Percentiles rank a stretch among this genome's conserved stretches.
These are phyloP conservation scores for Saccharomyces hybrid DNA, from an alignment of 1,139 yeast genomes.

Conservation along the genomic window DNA sequence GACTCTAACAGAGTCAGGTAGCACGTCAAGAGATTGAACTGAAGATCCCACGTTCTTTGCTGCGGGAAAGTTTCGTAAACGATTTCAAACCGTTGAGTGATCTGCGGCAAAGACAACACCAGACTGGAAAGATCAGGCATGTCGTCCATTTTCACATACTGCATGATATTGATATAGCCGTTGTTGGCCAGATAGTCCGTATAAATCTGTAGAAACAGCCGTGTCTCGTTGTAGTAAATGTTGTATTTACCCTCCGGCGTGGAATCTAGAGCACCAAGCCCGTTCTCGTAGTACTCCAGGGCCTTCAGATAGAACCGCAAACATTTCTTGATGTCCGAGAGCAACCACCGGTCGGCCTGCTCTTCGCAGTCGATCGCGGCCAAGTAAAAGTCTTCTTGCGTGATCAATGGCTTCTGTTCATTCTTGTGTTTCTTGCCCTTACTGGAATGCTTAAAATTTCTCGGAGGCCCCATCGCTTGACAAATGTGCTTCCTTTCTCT, in stretches of 20 bases:
- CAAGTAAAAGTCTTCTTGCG: constrained; percentile 28
- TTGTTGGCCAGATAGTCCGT: constrained; percentile 26
- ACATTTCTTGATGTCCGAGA: constrained; percentile 29
- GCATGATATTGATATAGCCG: constrained; percentile 27
- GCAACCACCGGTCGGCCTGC: constrained; percentile 32
- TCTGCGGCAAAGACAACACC: constrained; percentile 16
- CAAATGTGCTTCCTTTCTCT: background rate
- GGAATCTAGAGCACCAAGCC: constrained; percentile 15
- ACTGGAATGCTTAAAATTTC: background rate
- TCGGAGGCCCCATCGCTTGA: background rate
- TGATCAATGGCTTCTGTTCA: constrained; percentile 11
- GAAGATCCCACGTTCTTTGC: constrained; percentile 29
- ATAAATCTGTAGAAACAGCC: constrained; percentile 26
- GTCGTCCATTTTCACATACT: constrained; percentile 24
- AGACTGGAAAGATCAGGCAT: constrained; percentile 14
- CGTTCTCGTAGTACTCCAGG: constrained; percentile 22
- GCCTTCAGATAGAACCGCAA: constrained; percentile 27
- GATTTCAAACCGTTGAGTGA: constrained; percentile 20
- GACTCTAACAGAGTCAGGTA: constrained; percentile 24
- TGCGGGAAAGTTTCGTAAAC: constrained; percentile 16
- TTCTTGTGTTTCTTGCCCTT: constrained; percentile 6
- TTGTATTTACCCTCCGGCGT: constrained; percentile 20
- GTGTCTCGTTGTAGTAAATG: constrained; percentile 27
- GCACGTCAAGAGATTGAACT: constrained; percentile 27
- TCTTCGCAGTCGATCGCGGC: constrained; percentile 30